Conservation (phyloP, 2,329 filamentous ascomycete genomes). For the Aspergillus sp. region DNA sequence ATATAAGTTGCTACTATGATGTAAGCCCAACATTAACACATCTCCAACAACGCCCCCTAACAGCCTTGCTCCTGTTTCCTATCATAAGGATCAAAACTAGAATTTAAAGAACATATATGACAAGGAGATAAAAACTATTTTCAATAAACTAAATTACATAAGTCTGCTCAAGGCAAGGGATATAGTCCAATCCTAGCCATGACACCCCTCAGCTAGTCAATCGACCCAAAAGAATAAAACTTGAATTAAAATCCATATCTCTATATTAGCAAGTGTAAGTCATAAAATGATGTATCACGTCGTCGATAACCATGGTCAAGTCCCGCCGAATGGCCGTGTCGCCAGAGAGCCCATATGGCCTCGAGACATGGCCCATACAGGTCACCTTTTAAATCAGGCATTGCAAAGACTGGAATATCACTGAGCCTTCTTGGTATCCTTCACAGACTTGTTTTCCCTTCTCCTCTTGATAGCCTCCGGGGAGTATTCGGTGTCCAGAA, state of each 20-base stretch:
- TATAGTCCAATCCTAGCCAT: neutral
- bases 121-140: neutral
- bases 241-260: neutral
- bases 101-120: neutral
- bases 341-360: neutral
- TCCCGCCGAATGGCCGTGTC: neutral
- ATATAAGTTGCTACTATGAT: too few species aligned
- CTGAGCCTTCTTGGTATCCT: slow-evolving; percentile 30
- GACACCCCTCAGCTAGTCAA: neutral
- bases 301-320: neutral
- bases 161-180: neutral
- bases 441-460: slow-evolving; percentile 58
- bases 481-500: slow-evolving; percentile 89
- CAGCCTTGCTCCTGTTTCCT: too few species aligned
- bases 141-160: neutral
- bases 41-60: too few species aligned
- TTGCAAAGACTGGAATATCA: slow-evolving; percentile 9
- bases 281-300: neutral
- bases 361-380: too few species aligned
- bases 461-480: slow-evolving; percentile 82
- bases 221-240: neutral
- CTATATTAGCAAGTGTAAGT: slow-evolving; percentile 3
- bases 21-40: too few species aligned
- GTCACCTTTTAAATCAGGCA: neutral
- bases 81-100: neutral